Percentiles rank a stretch among this genome's conserved stretches.
phyloP scores from a whole-genome alignment of 148 eudicot genomes.

The Fagopyrum tataricum region DNA sequence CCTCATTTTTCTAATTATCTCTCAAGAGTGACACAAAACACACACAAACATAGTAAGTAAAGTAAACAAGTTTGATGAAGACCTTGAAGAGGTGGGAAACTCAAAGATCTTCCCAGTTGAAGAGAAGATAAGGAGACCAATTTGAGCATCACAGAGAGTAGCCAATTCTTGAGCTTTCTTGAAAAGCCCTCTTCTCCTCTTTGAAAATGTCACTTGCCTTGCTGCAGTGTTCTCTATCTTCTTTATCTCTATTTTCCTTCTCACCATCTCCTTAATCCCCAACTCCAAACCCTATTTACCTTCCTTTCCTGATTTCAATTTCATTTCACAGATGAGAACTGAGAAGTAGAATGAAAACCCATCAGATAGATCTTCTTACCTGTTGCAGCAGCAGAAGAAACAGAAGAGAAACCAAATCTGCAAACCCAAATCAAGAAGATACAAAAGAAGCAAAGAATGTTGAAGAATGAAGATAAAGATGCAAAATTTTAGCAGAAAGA shows the following conservation, averaged over 20 bases:
- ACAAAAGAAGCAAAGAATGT: not conserved
- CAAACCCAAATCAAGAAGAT: not conserved
- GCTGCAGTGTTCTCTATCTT: slow-evolving; percentile 36
- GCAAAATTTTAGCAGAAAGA: not conserved
- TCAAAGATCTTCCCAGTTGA: slow-evolving; percentile 39
- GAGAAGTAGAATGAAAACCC: not conserved
- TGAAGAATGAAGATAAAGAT: not conserved
- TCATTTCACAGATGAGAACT: too few relatives aligned
- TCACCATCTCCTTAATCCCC: slow-evolving; percentile 23
- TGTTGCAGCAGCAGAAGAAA: not conserved
- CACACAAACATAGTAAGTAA: not conserved
- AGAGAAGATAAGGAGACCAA: slow-evolving; percentile 39
- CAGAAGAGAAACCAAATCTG: not conserved
- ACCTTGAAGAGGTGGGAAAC: slow-evolving; percentile 29
- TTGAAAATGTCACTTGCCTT: slow-evolving; percentile 39
- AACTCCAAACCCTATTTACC: not conserved
- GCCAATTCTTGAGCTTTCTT: slow-evolving; percentile 39
- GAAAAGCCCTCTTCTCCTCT: slow-evolving; percentile 38
- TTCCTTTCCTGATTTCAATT: not conserved
- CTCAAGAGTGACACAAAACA: too few relatives aligned
- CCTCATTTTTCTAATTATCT: too few relatives aligned
- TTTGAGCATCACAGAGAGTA: slow-evolving; percentile 39
- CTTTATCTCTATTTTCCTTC: slow-evolving; percentile 39
- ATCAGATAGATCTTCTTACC: not conserved
- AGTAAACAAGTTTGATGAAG: not conserved